phyloP scores from a whole-genome alignment of 2,329 filamentous ascomycete genomes.

The Verticillium nubilum region DNA sequence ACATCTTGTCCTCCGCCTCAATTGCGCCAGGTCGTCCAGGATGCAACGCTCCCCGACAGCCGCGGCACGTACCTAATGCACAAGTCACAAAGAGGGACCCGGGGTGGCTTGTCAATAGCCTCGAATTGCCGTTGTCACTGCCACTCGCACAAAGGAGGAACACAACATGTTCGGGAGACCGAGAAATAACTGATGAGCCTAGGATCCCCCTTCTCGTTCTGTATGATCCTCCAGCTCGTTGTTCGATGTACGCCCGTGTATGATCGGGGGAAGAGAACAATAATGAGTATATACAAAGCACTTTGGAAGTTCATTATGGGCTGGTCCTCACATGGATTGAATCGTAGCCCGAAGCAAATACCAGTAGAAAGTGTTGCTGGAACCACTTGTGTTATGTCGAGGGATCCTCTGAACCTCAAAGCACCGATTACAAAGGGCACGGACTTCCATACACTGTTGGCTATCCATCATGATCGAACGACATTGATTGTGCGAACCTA shows the following conservation, averaged over 20 bases:
- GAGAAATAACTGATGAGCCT: not conserved
- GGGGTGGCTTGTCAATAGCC: not conserved
- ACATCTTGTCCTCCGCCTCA: slow-evolving; percentile 11
- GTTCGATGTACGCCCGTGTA: no score
- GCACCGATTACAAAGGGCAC: no score
- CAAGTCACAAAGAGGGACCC: slow-evolving; percentile 5
- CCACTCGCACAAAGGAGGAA: not conserved
- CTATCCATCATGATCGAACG: not conserved
- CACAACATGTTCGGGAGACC: not conserved
- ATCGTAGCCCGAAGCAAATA: no score
- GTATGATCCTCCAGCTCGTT: no score
- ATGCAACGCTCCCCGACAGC: slow-evolving; percentile 5
- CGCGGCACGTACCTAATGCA: slow-evolving; percentile 6
- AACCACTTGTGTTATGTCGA: not conserved
- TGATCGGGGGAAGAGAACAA: no score
- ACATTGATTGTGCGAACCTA: not conserved
- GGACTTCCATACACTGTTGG: no score
- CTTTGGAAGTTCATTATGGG: no score
- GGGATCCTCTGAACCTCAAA: not conserved
- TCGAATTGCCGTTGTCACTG: not conserved
- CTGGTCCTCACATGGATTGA: no score
- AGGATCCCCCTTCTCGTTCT: no score
- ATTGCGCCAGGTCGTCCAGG: slow-evolving; percentile 9
- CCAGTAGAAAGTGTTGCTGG: not conserved
- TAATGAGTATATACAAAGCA: no score